Conservation (phyloP, 2,329 filamentous ascomycete species). For the Pezicula neosporulosa region DNA sequence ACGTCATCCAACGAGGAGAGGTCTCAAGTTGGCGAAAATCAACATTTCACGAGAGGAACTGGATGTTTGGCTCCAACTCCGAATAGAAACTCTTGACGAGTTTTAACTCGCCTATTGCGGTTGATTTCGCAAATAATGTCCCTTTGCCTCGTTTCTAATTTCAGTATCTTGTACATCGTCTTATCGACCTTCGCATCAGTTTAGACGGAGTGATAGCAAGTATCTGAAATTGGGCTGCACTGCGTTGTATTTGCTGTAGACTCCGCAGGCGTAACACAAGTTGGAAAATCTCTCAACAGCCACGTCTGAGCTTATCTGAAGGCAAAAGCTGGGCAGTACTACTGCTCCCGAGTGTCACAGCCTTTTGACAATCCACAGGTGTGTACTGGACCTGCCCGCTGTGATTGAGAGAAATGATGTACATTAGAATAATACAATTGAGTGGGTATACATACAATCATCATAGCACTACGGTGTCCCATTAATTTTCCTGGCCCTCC, state of each 20-base stretch:
- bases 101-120: slow-evolving; percentile 40
- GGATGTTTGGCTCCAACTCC: slow-evolving; percentile 24
- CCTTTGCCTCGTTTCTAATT: slow-evolving; percentile 44
- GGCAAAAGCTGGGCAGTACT: slow-evolving; percentile 44
- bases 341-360: slow-evolving; percentile 59
- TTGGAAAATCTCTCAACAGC: slow-evolving; percentile 25
- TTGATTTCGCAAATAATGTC: slow-evolving; percentile 51
- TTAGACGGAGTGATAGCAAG: slow-evolving; percentile 50
- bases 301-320: slow-evolving; percentile 8
- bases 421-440: too few species aligned
- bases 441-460: too few species aligned
- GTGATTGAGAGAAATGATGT: too few species aligned
- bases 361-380: slow-evolving; percentile 51
- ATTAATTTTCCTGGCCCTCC: slow-evolving; percentile 13
- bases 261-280: slow-evolving; percentile 27
- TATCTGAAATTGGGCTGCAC: slow-evolving; percentile 53
- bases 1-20: slow-evolving; percentile 40
- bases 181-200: slow-evolving; percentile 57
- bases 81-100: slow-evolving; percentile 25
- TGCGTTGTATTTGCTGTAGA: slow-evolving; percentile 45
- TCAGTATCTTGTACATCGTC: slow-evolving; percentile 51
- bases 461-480: slow-evolving; percentile 1
- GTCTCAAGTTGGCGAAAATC: slow-evolving; percentile 32
- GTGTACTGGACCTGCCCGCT: slow-evolving; percentile 32
- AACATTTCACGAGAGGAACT: slow-evolving; percentile 32